Conservation (phyloP, 225 moss, liverwort and hornwort genomes). For the Marchantia polymorpha region DNA sequence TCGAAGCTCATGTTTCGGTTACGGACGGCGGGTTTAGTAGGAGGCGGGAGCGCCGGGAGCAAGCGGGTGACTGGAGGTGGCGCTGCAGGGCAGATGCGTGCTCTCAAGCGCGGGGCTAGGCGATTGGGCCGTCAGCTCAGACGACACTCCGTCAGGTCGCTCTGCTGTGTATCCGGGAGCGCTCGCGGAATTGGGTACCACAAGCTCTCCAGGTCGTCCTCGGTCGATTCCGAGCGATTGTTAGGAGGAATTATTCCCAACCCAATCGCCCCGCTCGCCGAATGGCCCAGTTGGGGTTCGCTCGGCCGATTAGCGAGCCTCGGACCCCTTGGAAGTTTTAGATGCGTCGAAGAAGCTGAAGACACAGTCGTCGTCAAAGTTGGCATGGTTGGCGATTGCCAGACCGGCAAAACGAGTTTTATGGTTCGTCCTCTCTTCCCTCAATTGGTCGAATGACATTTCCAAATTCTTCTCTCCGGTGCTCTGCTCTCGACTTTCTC, state of each 20-base stretch:
- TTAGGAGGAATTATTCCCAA: slow-evolving; percentile 6
- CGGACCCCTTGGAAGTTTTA: not conserved
- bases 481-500: not conserved
- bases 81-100: slow-evolving; percentile 27
- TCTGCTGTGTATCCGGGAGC: slow-evolving; percentile 18
- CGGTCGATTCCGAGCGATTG: slow-evolving; percentile 17
- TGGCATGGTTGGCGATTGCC: slow-evolving; percentile 36
- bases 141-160: slow-evolving; percentile 26
- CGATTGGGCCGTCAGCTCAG: slow-evolving; percentile 34
- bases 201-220: slow-evolving; percentile 24
- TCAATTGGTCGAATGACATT: not conserved
- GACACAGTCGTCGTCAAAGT: slow-evolving; percentile 40
- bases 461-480: not conserved
- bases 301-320: slow-evolving; percentile 12
- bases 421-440: slow-evolving; percentile 23
- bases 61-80: slow-evolving; percentile 4
- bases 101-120: slow-evolving; percentile 33
- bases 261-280: slow-evolving; percentile 6
- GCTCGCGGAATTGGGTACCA: slow-evolving; percentile 14
- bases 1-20: slow-evolving; percentile 24
- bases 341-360: slow-evolving; percentile 23
- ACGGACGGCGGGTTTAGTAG: slow-evolving; percentile 10
- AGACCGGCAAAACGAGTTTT: slow-evolving; percentile 40
- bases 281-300: slow-evolving; percentile 16
- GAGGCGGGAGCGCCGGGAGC: not conserved